Conservation (phyloP, 441 rosid species). For the Gossypium schwendimanii region DNA sequence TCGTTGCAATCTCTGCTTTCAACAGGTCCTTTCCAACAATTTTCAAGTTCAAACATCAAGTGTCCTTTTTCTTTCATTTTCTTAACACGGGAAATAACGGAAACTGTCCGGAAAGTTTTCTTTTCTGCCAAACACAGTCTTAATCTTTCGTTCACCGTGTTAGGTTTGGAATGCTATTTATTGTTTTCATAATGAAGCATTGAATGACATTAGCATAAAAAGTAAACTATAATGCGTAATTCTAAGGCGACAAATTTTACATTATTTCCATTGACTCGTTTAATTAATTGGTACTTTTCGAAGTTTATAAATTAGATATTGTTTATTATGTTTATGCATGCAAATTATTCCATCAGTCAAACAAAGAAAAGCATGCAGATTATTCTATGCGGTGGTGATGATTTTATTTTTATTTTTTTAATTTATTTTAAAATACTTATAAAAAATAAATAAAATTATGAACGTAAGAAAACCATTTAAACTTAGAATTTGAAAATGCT, state of each 20-base stretch:
- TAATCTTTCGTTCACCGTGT: neutral
- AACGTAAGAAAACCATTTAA: neutral
- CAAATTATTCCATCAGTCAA: neutral
- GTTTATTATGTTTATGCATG: neutral
- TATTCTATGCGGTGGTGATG: neutral
- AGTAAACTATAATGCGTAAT: neutral
- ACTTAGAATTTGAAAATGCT: neutral
- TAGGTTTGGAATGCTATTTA: neutral
- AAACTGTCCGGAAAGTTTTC: neutral
- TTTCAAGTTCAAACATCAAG: neutral
- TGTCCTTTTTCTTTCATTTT: neutral
- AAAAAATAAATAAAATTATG: neutral
- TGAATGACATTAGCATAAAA: neutral
- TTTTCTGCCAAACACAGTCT: neutral
- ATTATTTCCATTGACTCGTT: neutral
- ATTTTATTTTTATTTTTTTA: neutral
- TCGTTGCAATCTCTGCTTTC: conserved; percentile 62
- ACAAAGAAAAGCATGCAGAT: neutral
- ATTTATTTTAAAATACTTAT: neutral
- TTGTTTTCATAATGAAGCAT: neutral
- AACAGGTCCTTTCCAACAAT: conserved; percentile 43
- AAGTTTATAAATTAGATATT: neutral
- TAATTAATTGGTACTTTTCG: neutral
- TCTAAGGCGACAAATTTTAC: neutral
- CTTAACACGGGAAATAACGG: neutral